Conservation (phyloP, 352 stramenopile species). For the Pythium monospermum region DNA sequence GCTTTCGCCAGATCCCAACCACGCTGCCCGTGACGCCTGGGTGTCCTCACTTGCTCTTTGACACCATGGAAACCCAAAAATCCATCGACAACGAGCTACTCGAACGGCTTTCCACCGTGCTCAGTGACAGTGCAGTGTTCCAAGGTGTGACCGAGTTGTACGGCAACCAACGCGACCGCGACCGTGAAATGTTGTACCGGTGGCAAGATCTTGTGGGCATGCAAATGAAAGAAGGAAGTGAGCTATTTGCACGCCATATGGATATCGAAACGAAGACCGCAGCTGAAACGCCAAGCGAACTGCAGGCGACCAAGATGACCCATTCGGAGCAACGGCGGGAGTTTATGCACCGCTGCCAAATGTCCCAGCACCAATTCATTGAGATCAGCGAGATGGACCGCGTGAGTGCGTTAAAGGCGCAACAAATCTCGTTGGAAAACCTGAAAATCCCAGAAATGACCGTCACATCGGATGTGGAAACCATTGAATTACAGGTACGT, state of each 20-base stretch:
- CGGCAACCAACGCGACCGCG: slow-evolving; percentile 52
- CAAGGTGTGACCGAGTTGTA: slow-evolving; percentile 54
- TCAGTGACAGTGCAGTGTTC: slow-evolving; percentile 64
- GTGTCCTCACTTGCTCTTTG: slow-evolving; percentile 67
- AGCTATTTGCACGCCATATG: slow-evolving; percentile 56
- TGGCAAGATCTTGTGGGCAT: slow-evolving; percentile 76
- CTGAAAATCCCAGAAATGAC: slow-evolving; percentile 70
- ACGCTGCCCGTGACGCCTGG: slow-evolving; percentile 47
- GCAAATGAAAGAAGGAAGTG: slow-evolving; percentile 81
- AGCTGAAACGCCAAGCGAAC: slow-evolving; percentile 35
- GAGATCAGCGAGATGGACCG: slow-evolving; percentile 71
- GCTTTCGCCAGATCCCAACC: slow-evolving; percentile 48
- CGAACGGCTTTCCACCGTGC: slow-evolving; percentile 51
- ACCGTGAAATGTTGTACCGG: slow-evolving; percentile 67
- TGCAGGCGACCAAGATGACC: slow-evolving; percentile 57
- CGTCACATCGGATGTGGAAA: slow-evolving; percentile 42
- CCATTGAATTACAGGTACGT: slow-evolving; percentile 48
- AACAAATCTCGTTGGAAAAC: slow-evolving; percentile 66
- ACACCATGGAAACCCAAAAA: slow-evolving; percentile 30
- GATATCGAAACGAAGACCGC: slow-evolving; percentile 38
- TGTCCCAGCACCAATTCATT: slow-evolving; percentile 77
- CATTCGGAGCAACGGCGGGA: slow-evolving; percentile 61
- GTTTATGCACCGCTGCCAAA: slow-evolving; percentile 59
- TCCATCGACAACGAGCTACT: slow-evolving; percentile 42
- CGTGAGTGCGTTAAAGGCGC: slow-evolving; percentile 44